Percentiles rank a stretch among this genome's conserved stretches.
phyloP scores from a whole-genome alignment of 192 early-diverging fungal species.

The Coemansia furcata region DNA sequence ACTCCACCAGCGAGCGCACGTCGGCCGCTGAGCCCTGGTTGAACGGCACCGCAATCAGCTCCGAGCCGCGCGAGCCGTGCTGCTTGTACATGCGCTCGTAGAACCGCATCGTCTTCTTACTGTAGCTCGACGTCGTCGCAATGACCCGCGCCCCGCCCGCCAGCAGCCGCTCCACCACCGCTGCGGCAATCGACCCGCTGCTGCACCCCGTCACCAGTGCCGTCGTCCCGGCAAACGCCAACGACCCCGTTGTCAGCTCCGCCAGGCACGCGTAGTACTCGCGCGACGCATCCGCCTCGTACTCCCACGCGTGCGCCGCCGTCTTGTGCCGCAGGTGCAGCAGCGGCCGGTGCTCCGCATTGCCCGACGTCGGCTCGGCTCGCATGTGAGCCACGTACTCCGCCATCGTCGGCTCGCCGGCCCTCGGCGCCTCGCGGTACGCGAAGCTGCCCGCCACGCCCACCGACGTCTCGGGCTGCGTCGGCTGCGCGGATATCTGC shows the following conservation, averaged over 20 bases:
- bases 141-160: constrained; percentile 60
- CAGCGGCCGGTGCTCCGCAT: constrained; percentile 26
- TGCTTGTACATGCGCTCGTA: constrained; percentile 82
- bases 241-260: constrained; percentile 64
- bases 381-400: constrained; percentile 79
- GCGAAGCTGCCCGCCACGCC: constrained; percentile 67
- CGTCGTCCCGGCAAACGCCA: constrained; percentile 74
- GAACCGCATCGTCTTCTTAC: constrained; percentile 64
- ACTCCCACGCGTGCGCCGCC: constrained; percentile 22
- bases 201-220: constrained; percentile 90
- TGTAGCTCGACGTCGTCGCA: constrained; percentile 89
- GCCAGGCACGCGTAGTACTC: constrained; percentile 57
- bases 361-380: constrained; percentile 61
- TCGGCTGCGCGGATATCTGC: constrained; percentile 47
- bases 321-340: constrained; percentile 33
- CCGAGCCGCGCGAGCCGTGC: constrained; percentile 80
- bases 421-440: constrained; percentile 75
- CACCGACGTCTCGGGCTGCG: constrained; percentile 71
- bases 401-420: constrained; percentile 71
- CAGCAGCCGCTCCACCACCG: constrained; percentile 78
- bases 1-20: constrained; percentile 67
- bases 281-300: constrained; percentile 3
- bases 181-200: constrained; percentile 84
- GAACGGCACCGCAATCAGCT: constrained; percentile 90
- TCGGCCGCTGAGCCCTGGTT: constrained; percentile 88